phyloP scores from a whole-genome alignment of 257 asterid genomes.

The Petrea volubilis region DNA sequence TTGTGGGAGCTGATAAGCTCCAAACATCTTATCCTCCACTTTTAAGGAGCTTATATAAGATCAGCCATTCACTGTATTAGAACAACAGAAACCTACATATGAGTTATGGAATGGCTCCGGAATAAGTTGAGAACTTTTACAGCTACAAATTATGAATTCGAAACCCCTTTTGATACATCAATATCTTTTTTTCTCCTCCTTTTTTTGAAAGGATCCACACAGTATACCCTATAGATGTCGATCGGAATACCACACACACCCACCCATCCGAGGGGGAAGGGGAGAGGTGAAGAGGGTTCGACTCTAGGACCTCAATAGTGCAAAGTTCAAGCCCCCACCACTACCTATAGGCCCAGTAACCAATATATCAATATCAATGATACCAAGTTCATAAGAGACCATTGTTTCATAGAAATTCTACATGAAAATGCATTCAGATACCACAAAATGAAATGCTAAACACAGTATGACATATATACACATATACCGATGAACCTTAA shows the following conservation, averaged over 20 bases:
- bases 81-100: neutral
- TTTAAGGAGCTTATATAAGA: too few relatives aligned
- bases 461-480: neutral
- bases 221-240: too few relatives aligned
- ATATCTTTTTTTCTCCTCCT: too few relatives aligned
- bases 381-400: neutral
- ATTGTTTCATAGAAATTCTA: neutral
- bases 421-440: neutral
- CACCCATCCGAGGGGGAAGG: too few relatives aligned
- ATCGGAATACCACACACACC: too few relatives aligned
- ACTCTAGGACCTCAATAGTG: too few relatives aligned
- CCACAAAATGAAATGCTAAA: neutral
- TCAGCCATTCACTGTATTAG: neutral
- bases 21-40: too few relatives aligned
- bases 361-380: neutral
- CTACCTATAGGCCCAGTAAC: too few relatives aligned
- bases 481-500: neutral
- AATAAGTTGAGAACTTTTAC: neutral
- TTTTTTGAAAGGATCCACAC: too few relatives aligned
- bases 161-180: neutral
- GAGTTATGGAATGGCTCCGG: neutral
- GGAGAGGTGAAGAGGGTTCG: too few relatives aligned
- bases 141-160: neutral
- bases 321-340: too few relatives aligned
- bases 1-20: too few relatives aligned